Base-by-base conservation (phyloP, 495 filamentous ascomycete species). In the Xylaria castorea region DNA sequence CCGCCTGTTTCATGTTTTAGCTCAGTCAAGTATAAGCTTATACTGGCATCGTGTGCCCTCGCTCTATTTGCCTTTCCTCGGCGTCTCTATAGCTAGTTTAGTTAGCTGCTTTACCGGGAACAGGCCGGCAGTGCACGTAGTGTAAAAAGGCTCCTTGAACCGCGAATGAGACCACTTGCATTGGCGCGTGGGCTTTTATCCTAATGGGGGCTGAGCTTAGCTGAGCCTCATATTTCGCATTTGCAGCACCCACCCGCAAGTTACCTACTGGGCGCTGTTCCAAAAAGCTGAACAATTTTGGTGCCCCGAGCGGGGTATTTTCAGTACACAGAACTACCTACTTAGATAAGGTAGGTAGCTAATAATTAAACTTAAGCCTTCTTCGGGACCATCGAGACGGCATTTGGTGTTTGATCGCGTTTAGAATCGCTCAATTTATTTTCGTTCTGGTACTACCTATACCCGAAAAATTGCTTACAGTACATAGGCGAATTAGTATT, bases 211-310 rank as follows among this genome's bases (percentile, higher is more conserved):
- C 61, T 64, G 38, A 64, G 61, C 38, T 44, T 40, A 44, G 61
- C 61, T 64, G 61, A 64, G 61, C 61, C 61, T 64, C 61, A 34
- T 51, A 22, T 61, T 60, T 30, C 55, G 18, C 55, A 34, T 18
- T 20, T 60, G 20, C 7, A 9, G 30, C 14, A 38, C 22, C 16
- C 34, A 61, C 58, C 38, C 9, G 1, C 25, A 1, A 14, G 2
- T 7, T n/a, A 12, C 57, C 36, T 8, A 38, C 36, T 7, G 14
- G 61, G 61, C 58, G 34, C 32, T 14, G 7, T 38, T 61, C 18
- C 34, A 61, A 64, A 61, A 64, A 64, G 18, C 30, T 64, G 36
- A 25, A 2, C 22, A 25, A 64, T 44, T 40, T 64, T 64, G 61
- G 38, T 20, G 36, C 60, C n/a, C 36, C 8, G 16, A 61, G 57